Percentiles rank a stretch among this genome's conserved stretches.
phyloP scores from a whole-genome alignment of 495 filamentous ascomycete genomes.

The Hypoxylon rickii region DNA sequence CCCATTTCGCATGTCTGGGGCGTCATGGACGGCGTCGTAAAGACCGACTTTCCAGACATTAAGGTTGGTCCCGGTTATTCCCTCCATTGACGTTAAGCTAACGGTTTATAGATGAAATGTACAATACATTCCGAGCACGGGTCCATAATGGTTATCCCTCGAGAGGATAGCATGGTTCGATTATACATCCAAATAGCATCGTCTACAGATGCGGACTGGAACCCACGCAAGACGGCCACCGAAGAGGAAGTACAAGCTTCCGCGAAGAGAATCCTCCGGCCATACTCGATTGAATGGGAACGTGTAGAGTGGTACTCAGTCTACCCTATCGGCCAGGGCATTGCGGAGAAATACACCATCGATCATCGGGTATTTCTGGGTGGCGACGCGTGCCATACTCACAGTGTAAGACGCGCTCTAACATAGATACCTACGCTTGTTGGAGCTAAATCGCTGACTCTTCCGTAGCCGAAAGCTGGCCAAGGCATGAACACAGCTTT shows the following conservation, averaged over 20 bases:
- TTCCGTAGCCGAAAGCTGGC: conserved; percentile 68
- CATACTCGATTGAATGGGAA: conserved; percentile 73
- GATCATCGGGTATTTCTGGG: conserved; percentile 74
- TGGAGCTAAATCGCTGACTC: neutral
- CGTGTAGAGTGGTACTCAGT: conserved; percentile 69
- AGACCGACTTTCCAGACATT: conserved; percentile 78
- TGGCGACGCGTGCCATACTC: conserved; percentile 83
- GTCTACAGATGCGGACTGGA: conserved; percentile 64
- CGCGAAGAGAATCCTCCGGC: conserved; percentile 68
- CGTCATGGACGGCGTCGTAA: conserved; percentile 75
- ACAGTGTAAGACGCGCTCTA: conserved; percentile 57
- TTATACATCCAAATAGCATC: conserved; percentile 77
- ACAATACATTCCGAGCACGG: conserved; percentile 72
- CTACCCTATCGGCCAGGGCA: conserved; percentile 76
- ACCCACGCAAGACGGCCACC: conserved; percentile 64
- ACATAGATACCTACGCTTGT: neutral
- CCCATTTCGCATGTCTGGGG: conserved; percentile 74
- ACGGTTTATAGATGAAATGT: conserved; percentile 76
- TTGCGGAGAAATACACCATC: conserved; percentile 67
- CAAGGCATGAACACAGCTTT: conserved; percentile 88
- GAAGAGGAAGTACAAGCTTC: conserved; percentile 68
- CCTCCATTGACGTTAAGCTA: conserved; percentile 5
- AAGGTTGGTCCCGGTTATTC: conserved; percentile 50
- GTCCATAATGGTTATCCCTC: conserved; percentile 77
- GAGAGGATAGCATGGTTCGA: conserved; percentile 74